These are phyloP conservation scores for Pythium sukuiense DNA, from an alignment of 352 stramenopile genomes.

Conservation along the genomic window DNA sequence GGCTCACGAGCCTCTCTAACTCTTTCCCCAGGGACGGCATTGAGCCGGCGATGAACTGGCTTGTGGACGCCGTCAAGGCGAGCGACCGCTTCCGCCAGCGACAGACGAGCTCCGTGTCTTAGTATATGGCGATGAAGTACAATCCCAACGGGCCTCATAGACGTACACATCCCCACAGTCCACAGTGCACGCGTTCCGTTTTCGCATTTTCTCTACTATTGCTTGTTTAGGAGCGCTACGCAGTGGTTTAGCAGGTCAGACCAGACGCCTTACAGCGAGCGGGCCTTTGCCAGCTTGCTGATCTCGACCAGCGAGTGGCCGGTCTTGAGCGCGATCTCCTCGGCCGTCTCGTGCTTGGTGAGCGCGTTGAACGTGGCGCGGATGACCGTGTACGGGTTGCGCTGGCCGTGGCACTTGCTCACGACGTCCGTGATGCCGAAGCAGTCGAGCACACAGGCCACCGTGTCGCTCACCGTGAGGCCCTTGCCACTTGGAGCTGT, in stretches of 20 bases:
- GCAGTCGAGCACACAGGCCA: slow-evolving; percentile 80
- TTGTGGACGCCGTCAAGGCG: slow-evolving; percentile 68
- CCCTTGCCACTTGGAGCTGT: slow-evolving; percentile 63
- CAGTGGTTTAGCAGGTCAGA: not conserved
- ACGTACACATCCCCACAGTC: not conserved
- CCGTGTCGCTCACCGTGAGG: slow-evolving; percentile 76
- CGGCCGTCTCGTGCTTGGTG: slow-evolving; percentile 92
- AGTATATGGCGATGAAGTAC: not conserved
- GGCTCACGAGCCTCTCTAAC: not conserved
- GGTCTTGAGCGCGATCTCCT: slow-evolving; percentile 93
- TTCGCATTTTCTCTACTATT: slow-evolving; percentile 4
- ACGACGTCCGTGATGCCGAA: slow-evolving; percentile 94
- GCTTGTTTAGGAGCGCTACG: slow-evolving; percentile 1
- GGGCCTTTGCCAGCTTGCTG: slow-evolving; percentile 68
- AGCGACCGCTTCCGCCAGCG: slow-evolving; percentile 62
- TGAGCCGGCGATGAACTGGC: slow-evolving; percentile 67
- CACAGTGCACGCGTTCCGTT: not conserved
- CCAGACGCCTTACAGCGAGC: slow-evolving; percentile 52
- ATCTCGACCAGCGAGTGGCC: slow-evolving; percentile 83
- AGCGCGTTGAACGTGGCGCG: slow-evolving; percentile 95
- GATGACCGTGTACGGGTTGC: slow-evolving; percentile 94
- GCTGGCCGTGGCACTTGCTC: slow-evolving; percentile 92
- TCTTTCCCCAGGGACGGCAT: slow-evolving; percentile 50
- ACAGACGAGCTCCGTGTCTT: not conserved
- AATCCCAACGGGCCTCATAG: not conserved